Conservation (phyloP, 2,329 filamentous ascomycete genomes). For the Ophiocordyceps camponoti-floridani region DNA sequence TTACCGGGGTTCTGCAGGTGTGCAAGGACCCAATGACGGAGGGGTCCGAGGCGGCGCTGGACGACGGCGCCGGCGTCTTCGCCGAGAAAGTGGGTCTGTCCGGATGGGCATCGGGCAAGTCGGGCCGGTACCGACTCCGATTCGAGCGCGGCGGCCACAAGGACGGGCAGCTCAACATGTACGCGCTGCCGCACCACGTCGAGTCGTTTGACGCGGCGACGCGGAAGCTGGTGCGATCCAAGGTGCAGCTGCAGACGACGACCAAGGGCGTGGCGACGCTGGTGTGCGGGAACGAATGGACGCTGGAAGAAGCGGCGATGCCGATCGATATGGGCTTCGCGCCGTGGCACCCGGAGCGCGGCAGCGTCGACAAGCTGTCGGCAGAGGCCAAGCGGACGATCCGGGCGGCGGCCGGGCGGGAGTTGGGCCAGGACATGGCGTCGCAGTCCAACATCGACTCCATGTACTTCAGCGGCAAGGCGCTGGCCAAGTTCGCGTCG, state of each 20-base stretch:
- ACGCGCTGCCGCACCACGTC: constrained; percentile 72
- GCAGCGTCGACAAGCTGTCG: constrained; percentile 27
- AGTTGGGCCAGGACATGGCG: constrained; percentile 62
- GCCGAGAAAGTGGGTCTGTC: constrained; percentile 44
- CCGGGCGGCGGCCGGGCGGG: constrained; percentile 43
- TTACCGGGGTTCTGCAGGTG: constrained; percentile 66
- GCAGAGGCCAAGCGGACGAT: constrained; percentile 40
- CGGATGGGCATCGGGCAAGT: constrained; percentile 38
- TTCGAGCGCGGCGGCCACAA: constrained; percentile 55
- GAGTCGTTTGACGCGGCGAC: constrained; percentile 49
- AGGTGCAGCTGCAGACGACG: constrained; percentile 53
- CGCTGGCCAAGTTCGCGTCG: constrained; percentile 57
- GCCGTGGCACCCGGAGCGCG: constrained; percentile 49
- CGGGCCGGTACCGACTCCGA: constrained; percentile 54
- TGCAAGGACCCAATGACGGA: constrained; percentile 50
- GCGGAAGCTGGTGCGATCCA: constrained; percentile 25
- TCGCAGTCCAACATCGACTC: constrained; percentile 59
- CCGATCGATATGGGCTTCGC: constrained; percentile 59
- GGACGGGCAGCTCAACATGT: constrained; percentile 54
- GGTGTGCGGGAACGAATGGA: constrained; percentile 57
- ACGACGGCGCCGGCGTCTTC: constrained; percentile 61
- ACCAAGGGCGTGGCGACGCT: constrained; percentile 71
- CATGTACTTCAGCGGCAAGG: constrained; percentile 88
- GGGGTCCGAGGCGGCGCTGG: constrained; percentile 48
- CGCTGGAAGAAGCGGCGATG: constrained; percentile 55